phyloP scores from a whole-genome alignment of 1,139 yeast species.

The Diutina neorugosa region DNA sequence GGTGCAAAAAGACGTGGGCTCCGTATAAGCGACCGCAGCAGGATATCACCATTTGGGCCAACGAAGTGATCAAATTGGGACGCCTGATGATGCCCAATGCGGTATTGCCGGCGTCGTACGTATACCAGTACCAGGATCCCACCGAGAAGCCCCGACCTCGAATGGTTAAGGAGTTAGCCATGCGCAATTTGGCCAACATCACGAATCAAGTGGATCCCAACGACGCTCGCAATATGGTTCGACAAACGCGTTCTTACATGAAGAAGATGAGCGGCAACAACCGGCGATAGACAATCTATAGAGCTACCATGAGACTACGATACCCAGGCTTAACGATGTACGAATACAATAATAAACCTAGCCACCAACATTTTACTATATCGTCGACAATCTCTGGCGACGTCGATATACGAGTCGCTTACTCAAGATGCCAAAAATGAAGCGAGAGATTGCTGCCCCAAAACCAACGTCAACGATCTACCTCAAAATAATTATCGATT shows the following conservation, averaged over 20 bases:
- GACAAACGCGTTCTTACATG: slow-evolving; percentile 4
- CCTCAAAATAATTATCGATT: too few species aligned
- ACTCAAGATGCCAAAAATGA: too few species aligned
- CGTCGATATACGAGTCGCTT: too few species aligned
- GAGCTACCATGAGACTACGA: background rate
- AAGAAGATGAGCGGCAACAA: background rate
- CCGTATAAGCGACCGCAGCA: slow-evolving; percentile 39
- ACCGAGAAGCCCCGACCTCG: background rate
- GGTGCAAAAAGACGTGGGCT: slow-evolving; percentile 59
- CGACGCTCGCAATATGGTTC: slow-evolving; percentile 3
- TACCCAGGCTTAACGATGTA: background rate
- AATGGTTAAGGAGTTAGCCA: slow-evolving; percentile 4
- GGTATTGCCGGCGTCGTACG: slow-evolving; percentile 26
- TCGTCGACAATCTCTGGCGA: too few species aligned
- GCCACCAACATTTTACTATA: too few species aligned
- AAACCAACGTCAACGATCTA: too few species aligned
- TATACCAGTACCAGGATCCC: slow-evolving; percentile 18
- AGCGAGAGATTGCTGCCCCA: too few species aligned
- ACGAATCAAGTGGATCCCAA: background rate
- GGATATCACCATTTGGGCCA: slow-evolving; percentile 50
- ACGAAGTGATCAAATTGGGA: slow-evolving; percentile 55
- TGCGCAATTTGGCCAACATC: slow-evolving; percentile 2
- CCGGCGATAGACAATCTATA: background rate
- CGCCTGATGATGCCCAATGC: slow-evolving; percentile 58
- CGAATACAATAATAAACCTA: background rate